Base-by-base conservation (phyloP, 495 filamentous ascomycete genomes). In the Cairneyella variabilis region DNA sequence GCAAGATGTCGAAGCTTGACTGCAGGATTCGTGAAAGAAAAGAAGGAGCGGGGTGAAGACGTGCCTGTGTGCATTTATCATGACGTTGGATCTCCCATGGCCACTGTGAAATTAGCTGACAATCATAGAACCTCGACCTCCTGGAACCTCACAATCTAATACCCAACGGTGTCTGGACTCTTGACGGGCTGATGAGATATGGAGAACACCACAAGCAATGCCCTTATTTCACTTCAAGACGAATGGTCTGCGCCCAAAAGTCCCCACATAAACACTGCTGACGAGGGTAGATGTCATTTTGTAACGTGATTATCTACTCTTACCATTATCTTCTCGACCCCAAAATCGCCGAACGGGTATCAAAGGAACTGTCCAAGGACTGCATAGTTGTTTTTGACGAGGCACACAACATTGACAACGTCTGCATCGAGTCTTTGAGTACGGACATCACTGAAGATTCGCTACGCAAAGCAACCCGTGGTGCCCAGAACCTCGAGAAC, bases 361-460 rank as follows among this genome's bases (percentile, higher is more conserved):
- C 95, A 1, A 90, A 88, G 66, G 92, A 99, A 61, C 78, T 99
- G 5, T 96, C 93, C 5, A 97, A 96, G 55, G 93, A 99, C 66
- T 96, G 91, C 64, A 99, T 99, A 23, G 89, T 99, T 14, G 95
- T 99, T 12, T 99, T 99, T 59, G 93, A 99, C 64, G 93, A 99
- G 62, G 93, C 93, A 17, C 93, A 99, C 69, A 99, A 99, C 57
- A 99, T 99, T 61, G 93, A 99, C 76, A 99, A 99, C 67, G 93
- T 99, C 45, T 97, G 95, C 66, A 99, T 99, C 56, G 93, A 99
- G 61, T 95, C 93, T 11, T 76, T 97, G 18, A 97, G 92, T 62
- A 96, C 96, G 23, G 93, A 99, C 66, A 76, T 99, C 26, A 97
- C 90, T 0, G 90, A 99, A 65, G 93, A 97, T 58, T 96, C 91